Base-by-base conservation (phyloP, 768 basidiomycete genomes). In the Russula sp. region DNA sequence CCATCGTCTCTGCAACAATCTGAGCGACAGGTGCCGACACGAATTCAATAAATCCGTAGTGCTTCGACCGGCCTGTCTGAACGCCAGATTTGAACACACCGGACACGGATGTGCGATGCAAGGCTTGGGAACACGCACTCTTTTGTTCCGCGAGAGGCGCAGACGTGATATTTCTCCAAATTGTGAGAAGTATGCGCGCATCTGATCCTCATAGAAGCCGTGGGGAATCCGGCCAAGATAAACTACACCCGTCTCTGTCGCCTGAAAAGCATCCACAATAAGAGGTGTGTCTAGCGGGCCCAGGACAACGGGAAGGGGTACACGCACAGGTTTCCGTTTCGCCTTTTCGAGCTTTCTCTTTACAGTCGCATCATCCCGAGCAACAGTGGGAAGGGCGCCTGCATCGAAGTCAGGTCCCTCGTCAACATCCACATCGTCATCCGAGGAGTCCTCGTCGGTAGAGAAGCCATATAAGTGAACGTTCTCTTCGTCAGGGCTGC, bases 1-100 rank as follows among this genome's bases (percentile, higher is more conserved):
- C 86, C 97, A 98, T 98, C 50, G 96, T 98, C 71, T 98, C 97
- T 2, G 91, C 88, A 8, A 97, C 97, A 66, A 99, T 98, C 71
- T 94, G 77, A 0, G 97, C 95, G 35, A 98, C 94, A 0, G 88
- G 81, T 20, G 84, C 82, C 48, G 92, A 94, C 59, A 87, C 84
- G 73, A 99, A 97, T 75, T 98, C 96, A 70, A 99, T 80, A 79
- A 96, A 98, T 3, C 85, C 96, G 75, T 96, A 98, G 74, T 98
- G 96, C 76, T 98, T 99, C 51, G 96, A 96, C 66, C 82, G 83
- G 58, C 97, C 97, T 14, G 94, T 96, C 95, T 98, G 67, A 11
- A 27, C 6, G 27, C 18, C 27, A 27, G 27, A 39, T 42, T 37
- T 63, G 13, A 20, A 20, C 32, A 20, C n/a, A 42, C 22, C 31